Evolutionary conservation across 176 grass and related monocot genomes (phyloP).

Genomic region (Aegilops tauschii): DNA sequence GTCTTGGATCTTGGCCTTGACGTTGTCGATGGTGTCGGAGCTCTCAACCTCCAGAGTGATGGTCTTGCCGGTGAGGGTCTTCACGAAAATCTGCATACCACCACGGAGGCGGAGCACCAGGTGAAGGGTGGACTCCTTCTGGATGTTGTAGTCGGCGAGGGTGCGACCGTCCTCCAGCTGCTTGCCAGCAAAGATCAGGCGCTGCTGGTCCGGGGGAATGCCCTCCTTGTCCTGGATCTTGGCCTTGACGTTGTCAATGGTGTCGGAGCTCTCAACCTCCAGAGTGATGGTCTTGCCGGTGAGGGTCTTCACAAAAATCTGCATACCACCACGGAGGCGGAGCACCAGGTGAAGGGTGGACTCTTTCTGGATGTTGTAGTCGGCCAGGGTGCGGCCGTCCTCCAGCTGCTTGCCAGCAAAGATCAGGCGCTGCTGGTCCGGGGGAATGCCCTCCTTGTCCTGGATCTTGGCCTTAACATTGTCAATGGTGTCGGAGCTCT

Average conservation of each 20-base stretch:
- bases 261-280: conserved; percentile 49
- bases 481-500: conserved; percentile 49
- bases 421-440: conserved; percentile 55
- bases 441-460: conserved; percentile 73
- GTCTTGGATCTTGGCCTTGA: conserved; percentile 76
- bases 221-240: conserved; percentile 92
- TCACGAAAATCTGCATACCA: conserved; percentile 62
- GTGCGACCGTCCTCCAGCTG: conserved; percentile 76
- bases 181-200: conserved; percentile 79
- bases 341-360: conserved; percentile 58
- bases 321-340: conserved; percentile 53
- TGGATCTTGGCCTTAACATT: conserved; percentile 72
- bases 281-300: conserved; percentile 49
- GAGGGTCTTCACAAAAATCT: conserved; percentile 51
- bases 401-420: conserved; percentile 64
- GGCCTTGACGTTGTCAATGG: conserved; percentile 76
- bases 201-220: conserved; percentile 80
- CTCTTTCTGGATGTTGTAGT: conserved; percentile 85
- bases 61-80: conserved; percentile 74
- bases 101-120: conserved; percentile 53
- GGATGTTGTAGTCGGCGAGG: conserved; percentile 88
- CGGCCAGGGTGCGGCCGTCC: conserved; percentile 48
- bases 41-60: conserved; percentile 37
- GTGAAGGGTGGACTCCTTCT: conserved; percentile 76
- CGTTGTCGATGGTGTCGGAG: conserved; percentile 60